phyloP scores from a whole-genome alignment of 2,329 filamentous ascomycete species.

The Calonectria pseudoreteaudii region DNA sequence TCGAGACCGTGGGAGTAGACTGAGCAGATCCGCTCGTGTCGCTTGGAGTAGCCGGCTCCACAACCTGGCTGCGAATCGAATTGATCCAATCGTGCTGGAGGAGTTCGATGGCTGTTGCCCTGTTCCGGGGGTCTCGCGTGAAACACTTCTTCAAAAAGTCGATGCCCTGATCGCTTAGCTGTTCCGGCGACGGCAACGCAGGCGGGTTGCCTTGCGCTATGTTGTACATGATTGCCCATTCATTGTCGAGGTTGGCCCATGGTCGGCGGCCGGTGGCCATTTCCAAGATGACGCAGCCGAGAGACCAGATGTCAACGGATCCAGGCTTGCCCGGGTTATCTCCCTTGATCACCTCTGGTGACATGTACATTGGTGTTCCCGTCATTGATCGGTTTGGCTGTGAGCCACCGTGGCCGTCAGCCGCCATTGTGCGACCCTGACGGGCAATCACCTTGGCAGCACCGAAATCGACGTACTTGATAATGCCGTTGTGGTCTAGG shows the following conservation, averaged over 20 bases:
- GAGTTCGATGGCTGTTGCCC: constrained; percentile 87
- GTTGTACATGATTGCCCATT: constrained; percentile 99
- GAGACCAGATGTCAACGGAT: constrained; percentile 93
- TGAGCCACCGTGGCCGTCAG: constrained; percentile 67
- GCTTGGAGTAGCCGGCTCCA: constrained; percentile 73
- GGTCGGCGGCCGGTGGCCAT: constrained; percentile 96
- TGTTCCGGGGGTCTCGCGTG: constrained; percentile 80
- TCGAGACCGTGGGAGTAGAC: constrained; percentile 50
- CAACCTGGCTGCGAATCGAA: constrained; percentile 72
- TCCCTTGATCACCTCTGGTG: constrained; percentile 96
- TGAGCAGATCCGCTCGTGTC: constrained; percentile 60
- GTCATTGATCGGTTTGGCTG: constrained; percentile 91
- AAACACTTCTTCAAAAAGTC: constrained; percentile 93
- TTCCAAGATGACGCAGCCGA: constrained; percentile 96
- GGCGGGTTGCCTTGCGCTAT: constrained; percentile 97
- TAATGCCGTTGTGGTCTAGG: constrained; percentile 96
- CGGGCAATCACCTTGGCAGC: constrained; percentile 97
- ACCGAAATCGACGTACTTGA: constrained; percentile 99
- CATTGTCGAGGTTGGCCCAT: constrained; percentile 96
- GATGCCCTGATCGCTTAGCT: constrained; percentile 85
- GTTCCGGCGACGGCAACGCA: constrained; percentile 82
- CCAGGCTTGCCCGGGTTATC: constrained; percentile 84
- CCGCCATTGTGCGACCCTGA: constrained; percentile 86
- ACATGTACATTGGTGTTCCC: constrained; percentile 99
- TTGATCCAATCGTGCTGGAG: constrained; percentile 94